Percentiles rank a stretch among this genome's conserved stretches.
Conservation (phyloP, 1,139 yeast species). For the Candida pseudocylindracea region DNA sequence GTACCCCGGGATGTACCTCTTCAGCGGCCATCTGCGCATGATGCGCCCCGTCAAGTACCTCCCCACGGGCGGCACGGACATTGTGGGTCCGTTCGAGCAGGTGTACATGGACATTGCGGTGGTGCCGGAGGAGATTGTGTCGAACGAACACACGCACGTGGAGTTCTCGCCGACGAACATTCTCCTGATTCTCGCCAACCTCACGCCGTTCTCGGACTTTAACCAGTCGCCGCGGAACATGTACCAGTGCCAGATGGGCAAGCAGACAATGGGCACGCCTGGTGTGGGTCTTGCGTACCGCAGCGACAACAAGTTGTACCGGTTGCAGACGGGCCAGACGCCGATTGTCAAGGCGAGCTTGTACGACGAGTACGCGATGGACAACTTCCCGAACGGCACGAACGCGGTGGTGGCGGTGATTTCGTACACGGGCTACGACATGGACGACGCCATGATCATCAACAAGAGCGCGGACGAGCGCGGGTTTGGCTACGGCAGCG, state of each 20-base stretch:
- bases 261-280: constrained; percentile 99
- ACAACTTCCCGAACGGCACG: constrained; percentile 95
- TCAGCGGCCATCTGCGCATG: constrained; percentile 90
- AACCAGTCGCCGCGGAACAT: constrained; percentile 98
- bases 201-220: constrained; percentile 95
- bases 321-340: constrained; percentile 88
- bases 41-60: constrained; percentile 86
- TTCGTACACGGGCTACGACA: constrained; percentile 97
- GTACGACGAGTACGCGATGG: constrained; percentile 95
- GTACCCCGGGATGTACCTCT: constrained; percentile 84
- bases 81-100: constrained; percentile 94
- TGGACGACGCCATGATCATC: constrained; percentile 98
- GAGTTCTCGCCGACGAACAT: constrained; percentile 92
- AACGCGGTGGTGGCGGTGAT: constrained; percentile 98
- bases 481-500: constrained; percentile 95
- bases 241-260: constrained; percentile 99
- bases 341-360: constrained; percentile 90
- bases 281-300: constrained; percentile 88
- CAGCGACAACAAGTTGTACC: constrained; percentile 84
- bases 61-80: constrained; percentile 64
- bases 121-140: constrained; percentile 75
- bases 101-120: constrained; percentile 94
- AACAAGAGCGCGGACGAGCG: constrained; percentile 95
- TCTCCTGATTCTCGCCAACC: constrained; percentile 78
- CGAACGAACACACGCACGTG: constrained; percentile 71